These are phyloP conservation scores for Aspergillus flavus DNA, from an alignment of 2,329 filamentous ascomycete species.

Conservation along the genomic window DNA sequence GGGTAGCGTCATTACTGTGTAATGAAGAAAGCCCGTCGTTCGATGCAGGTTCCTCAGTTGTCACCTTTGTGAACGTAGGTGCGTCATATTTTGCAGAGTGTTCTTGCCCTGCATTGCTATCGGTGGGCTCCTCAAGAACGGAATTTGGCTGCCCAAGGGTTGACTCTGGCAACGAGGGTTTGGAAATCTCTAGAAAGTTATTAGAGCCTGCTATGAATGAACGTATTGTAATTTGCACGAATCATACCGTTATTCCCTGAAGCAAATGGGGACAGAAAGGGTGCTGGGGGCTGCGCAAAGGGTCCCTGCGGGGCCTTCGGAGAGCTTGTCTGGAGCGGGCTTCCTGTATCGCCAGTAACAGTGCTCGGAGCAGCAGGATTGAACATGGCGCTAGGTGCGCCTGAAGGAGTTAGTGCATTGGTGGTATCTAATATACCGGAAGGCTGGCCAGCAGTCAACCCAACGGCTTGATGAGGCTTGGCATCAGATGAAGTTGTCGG, in stretches of 20 bases:
- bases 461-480: slow-evolving; percentile 10
- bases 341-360: background rate
- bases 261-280: slow-evolving; percentile 4
- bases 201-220: slow-evolving; percentile 5
- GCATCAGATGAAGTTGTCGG: background rate
- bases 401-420: slow-evolving; percentile 11
- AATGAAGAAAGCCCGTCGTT: background rate
- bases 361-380: slow-evolving; percentile 6
- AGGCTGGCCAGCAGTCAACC: slow-evolving; percentile 17
- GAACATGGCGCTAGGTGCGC: slow-evolving; percentile 12
- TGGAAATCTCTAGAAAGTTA: slow-evolving; percentile 5
- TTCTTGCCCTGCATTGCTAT: background rate
- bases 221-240: background rate
- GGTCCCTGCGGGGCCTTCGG: background rate
- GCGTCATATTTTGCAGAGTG: background rate
- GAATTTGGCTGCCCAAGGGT: background rate
- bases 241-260: slow-evolving; percentile 19
- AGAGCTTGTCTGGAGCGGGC: background rate
- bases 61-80: background rate
- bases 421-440: slow-evolving; percentile 16
- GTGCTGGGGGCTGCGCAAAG: slow-evolving; percentile 6
- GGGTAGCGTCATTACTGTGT: background rate
- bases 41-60: background rate
- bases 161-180: slow-evolving; percentile 1
- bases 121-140: background rate